Conservation (phyloP, 441 rosid species). For the Erodium chrysanthum region DNA sequence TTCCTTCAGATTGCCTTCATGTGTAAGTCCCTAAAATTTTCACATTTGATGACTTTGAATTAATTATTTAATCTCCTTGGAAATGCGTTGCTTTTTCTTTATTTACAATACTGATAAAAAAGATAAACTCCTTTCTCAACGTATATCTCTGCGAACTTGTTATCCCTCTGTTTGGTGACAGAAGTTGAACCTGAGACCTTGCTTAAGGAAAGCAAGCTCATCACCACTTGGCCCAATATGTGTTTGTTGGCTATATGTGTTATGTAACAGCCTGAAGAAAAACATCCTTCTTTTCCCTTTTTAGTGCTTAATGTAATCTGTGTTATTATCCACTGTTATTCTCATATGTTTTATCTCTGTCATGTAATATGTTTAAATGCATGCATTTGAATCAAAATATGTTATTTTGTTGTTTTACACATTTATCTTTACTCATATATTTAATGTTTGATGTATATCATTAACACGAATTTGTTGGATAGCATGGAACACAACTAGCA, state of each 20-base stretch:
- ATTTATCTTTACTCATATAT: not conserved
- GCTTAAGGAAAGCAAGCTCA: too few species aligned
- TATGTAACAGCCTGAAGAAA: too few species aligned
- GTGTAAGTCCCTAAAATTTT: slow-evolving; percentile 49
- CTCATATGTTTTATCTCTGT: not conserved
- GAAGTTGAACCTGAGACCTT: too few species aligned
- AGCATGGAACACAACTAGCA: not conserved
- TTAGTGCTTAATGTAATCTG: not conserved
- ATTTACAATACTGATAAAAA: not conserved
- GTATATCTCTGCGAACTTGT: slow-evolving; percentile 1
- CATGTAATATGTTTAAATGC: too few species aligned
- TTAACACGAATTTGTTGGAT: not conserved
- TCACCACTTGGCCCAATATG: too few species aligned
- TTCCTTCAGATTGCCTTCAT: slow-evolving; percentile 73
- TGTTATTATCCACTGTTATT: not conserved
- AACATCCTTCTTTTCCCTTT: too few species aligned
- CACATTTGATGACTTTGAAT: not conserved
- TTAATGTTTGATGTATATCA: slow-evolving; percentile 2
- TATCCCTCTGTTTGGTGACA: not conserved
- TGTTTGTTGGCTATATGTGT: too few species aligned
- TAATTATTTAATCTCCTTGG: not conserved
- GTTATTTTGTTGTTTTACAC: not conserved
- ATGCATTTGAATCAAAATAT: too few species aligned
- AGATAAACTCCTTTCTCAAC: not conserved
- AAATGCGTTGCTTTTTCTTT: not conserved